Percentiles rank a stretch among this genome's conserved stretches.
phyloP scores from a whole-genome alignment of 2,329 filamentous ascomycete genomes.

The Curvularia sp. region DNA sequence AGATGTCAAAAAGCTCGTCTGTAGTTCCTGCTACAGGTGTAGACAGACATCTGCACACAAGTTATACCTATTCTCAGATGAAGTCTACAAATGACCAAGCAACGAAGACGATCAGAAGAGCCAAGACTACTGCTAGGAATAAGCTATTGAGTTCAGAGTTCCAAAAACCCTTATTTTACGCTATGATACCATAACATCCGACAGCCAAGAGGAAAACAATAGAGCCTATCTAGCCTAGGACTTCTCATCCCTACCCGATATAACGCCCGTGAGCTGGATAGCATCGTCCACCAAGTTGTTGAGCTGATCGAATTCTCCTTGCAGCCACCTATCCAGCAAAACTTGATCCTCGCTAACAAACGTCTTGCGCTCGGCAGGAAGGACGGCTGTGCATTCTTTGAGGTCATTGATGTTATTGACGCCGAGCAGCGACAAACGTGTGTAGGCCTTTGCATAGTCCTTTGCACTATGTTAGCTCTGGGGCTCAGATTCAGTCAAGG shows the following conservation, averaged over 20 bases:
- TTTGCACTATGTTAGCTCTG: slow-evolving; percentile 11
- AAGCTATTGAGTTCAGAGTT: neutral
- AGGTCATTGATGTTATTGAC: slow-evolving; percentile 64
- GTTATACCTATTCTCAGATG: neutral
- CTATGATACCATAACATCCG: neutral
- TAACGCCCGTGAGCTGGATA: slow-evolving; percentile 42
- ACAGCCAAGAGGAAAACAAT: neutral
- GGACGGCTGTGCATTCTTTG: slow-evolving; percentile 62
- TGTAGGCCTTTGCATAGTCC: slow-evolving; percentile 62
- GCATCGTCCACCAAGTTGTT: slow-evolving; percentile 45
- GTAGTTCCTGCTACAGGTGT: neutral
- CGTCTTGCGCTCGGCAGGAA: slow-evolving; percentile 45
- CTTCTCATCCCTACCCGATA: slow-evolving; percentile 12
- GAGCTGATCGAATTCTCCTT: slow-evolving; percentile 43
- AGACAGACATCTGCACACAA: neutral
- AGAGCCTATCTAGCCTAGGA: neutral
- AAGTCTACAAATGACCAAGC: neutral
- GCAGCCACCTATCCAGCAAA: slow-evolving; percentile 40
- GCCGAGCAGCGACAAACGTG: slow-evolving; percentile 62
- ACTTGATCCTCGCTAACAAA: slow-evolving; percentile 41
- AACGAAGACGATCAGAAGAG: neutral
- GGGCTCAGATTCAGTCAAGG: neutral
- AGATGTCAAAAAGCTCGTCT: neutral
- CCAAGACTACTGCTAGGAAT: neutral
- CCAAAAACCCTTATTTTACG: neutral